Base-by-base conservation (phyloP, 352 stramenopile genomes). In the Pythium vanterpoolii region DNA sequence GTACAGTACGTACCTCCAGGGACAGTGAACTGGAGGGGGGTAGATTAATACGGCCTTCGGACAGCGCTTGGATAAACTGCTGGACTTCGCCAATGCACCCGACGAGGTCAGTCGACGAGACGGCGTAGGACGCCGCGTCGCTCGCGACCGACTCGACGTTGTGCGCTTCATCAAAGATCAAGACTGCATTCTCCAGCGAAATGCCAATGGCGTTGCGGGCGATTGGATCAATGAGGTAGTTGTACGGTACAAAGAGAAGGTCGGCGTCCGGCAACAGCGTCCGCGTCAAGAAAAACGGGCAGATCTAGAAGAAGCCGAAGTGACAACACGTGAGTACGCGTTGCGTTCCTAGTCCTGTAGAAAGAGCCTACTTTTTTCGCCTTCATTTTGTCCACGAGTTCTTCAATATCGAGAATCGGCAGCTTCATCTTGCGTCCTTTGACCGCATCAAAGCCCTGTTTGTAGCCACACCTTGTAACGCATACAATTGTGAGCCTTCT, bases 81-180 rank as follows among this genome's bases (percentile, higher is more conserved):
- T 97, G 73, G 26, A 99, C 83, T 76, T 99, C 97, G 6, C 74
- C 64, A 18, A 99, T 90, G 34, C 93, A 98, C 24, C 87, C 90
- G n/a, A 83, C 83, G 47, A 99, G 91, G 61, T 99, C 93, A 7
- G 76, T 84, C 19, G 88, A 97, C 1, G 84, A 97, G 4, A 99
- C 70, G 26, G 98, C 89, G 69, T 99, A 99, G 7, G 96, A 99
- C 13, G 97, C 92, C 11, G 93, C 94, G 10, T 99, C 96, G 34
- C 89, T 97, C 0, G 86, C 90, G 28, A 97, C 82, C 5, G 85
- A 94, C 68, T 96, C 88, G 49, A 99, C 79, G 72, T 99, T 99
- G 82, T 99, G 98, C 3, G 97, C 98, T 74, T 99, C 98, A 64
- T 99, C 98, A 61, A 99, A 98, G 50, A 99, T 98, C 1, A 99